phyloP scores from a whole-genome alignment of 2,329 filamentous ascomycete genomes.

The Hortaea werneckii region DNA sequence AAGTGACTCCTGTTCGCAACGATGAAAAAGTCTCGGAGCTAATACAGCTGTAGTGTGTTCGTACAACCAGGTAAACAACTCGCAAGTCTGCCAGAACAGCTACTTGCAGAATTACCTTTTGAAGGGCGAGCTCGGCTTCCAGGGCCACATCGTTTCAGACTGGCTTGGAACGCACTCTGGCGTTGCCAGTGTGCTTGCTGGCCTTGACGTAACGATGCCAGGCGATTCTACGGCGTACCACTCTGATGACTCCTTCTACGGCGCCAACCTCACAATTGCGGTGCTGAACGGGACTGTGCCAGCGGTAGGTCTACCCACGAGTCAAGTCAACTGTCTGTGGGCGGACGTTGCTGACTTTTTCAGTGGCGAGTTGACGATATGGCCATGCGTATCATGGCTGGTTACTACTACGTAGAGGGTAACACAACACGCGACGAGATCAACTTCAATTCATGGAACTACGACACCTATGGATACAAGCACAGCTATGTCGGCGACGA shows the following conservation, averaged over 20 bases:
- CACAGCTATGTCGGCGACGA: constrained; percentile 54
- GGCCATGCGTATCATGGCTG: constrained; percentile 67
- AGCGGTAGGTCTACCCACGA: constrained; percentile 26
- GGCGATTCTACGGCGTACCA: constrained; percentile 65
- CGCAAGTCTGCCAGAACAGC: constrained; percentile 69
- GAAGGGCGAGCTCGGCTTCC: constrained; percentile 71
- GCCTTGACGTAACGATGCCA: constrained; percentile 78
- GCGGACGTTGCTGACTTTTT: too few species aligned
- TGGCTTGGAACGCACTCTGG: constrained; percentile 62
- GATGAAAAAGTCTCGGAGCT: too few species aligned
- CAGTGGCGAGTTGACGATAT: constrained; percentile 77
- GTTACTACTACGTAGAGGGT: constrained; percentile 53
- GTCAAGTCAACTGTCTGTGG: neutral
- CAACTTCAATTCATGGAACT: constrained; percentile 84
- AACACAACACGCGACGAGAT: constrained; percentile 34
- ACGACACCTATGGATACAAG: constrained; percentile 60
- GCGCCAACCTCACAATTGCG: constrained; percentile 74
- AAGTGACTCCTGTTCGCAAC: constrained; percentile 16
- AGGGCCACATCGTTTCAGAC: constrained; percentile 68
- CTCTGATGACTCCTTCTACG: constrained; percentile 40
- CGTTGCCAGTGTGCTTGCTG: constrained; percentile 55
- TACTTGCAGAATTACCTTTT: constrained; percentile 64
- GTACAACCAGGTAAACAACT: constrained; percentile 73
- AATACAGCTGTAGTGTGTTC: constrained; percentile 32
- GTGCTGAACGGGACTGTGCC: constrained; percentile 84